These are phyloP conservation scores for Xylaria nigripes DNA, from an alignment of 495 filamentous ascomycete genomes.

Conservation along the genomic window DNA sequence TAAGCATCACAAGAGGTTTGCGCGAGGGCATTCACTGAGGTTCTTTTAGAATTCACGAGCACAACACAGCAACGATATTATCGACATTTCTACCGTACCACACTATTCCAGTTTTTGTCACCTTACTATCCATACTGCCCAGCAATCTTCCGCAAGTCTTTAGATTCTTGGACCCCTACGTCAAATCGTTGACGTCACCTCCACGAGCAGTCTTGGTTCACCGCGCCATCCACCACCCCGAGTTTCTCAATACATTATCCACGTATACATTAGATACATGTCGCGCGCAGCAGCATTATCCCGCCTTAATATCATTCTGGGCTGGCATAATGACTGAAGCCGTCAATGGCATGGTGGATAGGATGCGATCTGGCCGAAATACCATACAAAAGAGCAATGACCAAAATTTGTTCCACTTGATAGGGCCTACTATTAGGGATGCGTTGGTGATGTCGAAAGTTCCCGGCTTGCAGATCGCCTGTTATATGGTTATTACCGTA, in stretches of 20 bases:
- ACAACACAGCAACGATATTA: constrained; percentile 72
- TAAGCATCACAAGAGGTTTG: constrained; percentile 30
- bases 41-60: constrained; percentile 69
- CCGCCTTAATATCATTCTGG: constrained; percentile 78
- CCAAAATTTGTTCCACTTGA: constrained; percentile 64
- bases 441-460: constrained; percentile 63
- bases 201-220: constrained; percentile 74
- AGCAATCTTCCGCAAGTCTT: constrained; percentile 62
- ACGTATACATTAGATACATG: constrained; percentile 64
- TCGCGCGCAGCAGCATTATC: constrained; percentile 58
- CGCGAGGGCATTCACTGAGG: constrained; percentile 25
- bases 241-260: constrained; percentile 64
- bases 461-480: constrained; percentile 69
- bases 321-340: constrained; percentile 74
- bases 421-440: constrained; percentile 69
- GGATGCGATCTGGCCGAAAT: constrained; percentile 58
- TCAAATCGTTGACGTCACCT: constrained; percentile 60
- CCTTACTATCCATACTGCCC: constrained; percentile 76
- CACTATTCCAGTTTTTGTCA: constrained; percentile 67
- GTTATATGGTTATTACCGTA: constrained; percentile 82
- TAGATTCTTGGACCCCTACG: constrained; percentile 77
- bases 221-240: constrained; percentile 61
- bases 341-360: constrained; percentile 68
- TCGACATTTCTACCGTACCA: constrained; percentile 91
- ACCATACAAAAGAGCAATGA: constrained; percentile 62